Evolutionary conservation across 495 filamentous ascomycete genomes (phyloP).

Genomic region (Neurospora africana): DNA sequence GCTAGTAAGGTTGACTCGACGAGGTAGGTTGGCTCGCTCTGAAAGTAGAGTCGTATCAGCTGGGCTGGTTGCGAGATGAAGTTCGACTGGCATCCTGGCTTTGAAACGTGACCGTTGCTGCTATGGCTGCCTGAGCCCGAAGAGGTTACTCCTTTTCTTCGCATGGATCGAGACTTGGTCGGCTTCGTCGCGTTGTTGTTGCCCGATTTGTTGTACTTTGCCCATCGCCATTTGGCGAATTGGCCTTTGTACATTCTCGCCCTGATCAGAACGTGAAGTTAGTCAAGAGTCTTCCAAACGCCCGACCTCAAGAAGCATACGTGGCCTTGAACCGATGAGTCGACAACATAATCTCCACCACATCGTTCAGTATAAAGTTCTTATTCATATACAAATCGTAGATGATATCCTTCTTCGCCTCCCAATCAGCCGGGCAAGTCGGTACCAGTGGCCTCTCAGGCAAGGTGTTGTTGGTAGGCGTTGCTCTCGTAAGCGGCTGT

Average conservation of each 20-base stretch:
- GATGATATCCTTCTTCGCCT: slow-evolving; percentile 20
- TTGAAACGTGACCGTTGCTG: not conserved
- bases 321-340: slow-evolving; percentile 27
- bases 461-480: not conserved
- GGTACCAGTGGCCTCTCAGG: slow-evolving; percentile 19
- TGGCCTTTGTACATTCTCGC: slow-evolving; percentile 29
- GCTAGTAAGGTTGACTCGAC: slow-evolving; percentile 3
- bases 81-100: not conserved
- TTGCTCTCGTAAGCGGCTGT: not conserved
- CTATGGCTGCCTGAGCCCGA: not conserved
- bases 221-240: slow-evolving; percentile 26
- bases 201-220: slow-evolving; percentile 23
- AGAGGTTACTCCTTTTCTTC: not conserved
- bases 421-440: slow-evolving; percentile 23
- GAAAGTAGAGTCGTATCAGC: slow-evolving; percentile 1
- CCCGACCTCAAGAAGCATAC: slow-evolving; percentile 4
- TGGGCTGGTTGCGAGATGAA: not conserved
- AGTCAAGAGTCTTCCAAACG: not conserved
- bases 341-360: slow-evolving; percentile 21
- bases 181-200: slow-evolving; percentile 1
- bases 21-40: slow-evolving; percentile 2
- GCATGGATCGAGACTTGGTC: slow-evolving; percentile 1
- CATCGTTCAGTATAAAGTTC: slow-evolving; percentile 27
- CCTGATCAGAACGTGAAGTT: not conserved
- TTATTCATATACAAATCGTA: slow-evolving; percentile 21